Base-by-base conservation (phyloP, 805 yeast genomes). In the Metschnikowia peoriensis region DNA sequence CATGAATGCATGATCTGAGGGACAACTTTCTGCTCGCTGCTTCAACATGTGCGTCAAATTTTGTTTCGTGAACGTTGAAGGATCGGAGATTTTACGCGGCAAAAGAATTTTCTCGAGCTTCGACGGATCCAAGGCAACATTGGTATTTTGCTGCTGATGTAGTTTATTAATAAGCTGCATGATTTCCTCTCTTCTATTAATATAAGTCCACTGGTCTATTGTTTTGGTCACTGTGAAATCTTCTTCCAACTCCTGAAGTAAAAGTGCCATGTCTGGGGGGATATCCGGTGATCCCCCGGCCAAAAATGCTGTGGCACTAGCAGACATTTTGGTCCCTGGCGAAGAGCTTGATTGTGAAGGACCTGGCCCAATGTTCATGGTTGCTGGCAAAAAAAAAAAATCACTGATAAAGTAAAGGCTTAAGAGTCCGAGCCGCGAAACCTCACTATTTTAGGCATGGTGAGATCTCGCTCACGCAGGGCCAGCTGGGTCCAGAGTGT, bases 11-110 rank as follows among this genome's bases (percentile, higher is more conserved):
- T 77, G 73, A 51, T 88, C 91, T 1, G 67, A 38, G 49, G 82
- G 82, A 56, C 84, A 84, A 4, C 82, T 70, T 15, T 79, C 74
- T 4, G 89, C 96, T 38, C 99, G 73, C 50, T 83, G 85, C 42
- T 92, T 75, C 52, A 94, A 71, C 14, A 90, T 85, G 7, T 85
- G 77, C 1, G 93, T 85, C 54, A 94, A 71, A 51, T 86, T 82
- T 51, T 84, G 88, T 37, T 51, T 63, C 66, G 71, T 14, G 71
- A 66, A 55, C 14, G 55, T 47, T 15, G 63, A 48, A n/a, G 56
- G 46, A 34, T 64, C 68, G 10, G 65, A 54, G 7, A 67, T 51
- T 38, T 77, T 77, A 55, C 89, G 71, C 1, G 91, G 93, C 52
- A 80, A 83, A 34, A 88, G 67, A 37, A 94, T 86, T 54, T 72